Percentiles rank a stretch among this genome's conserved stretches.
Conservation (phyloP, 495 filamentous ascomycete species). For the Daldinia bambusicola region DNA sequence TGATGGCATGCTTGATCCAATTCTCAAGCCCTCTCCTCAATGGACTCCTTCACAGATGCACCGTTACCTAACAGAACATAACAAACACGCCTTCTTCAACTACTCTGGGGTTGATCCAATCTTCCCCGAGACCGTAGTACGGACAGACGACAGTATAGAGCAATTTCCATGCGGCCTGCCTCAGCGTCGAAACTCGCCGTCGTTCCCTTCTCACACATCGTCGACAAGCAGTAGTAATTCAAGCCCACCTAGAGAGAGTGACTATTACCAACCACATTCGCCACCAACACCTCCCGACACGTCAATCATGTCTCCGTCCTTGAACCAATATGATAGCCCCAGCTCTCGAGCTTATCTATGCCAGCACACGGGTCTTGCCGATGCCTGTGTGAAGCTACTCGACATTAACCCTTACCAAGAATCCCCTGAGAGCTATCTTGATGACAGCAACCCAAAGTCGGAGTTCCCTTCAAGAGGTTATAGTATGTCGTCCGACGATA, state of each 20-base stretch:
- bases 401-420: constrained; percentile 54
- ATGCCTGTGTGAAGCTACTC: constrained; percentile 51
- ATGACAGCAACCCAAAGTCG: constrained; percentile 36
- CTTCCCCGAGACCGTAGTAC: constrained; percentile 25
- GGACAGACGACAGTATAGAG: constrained; percentile 31
- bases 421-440: constrained; percentile 43
- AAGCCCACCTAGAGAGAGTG: constrained; percentile 53
- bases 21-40: constrained; percentile 26
- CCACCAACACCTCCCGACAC: constrained; percentile 51
- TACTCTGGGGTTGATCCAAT: constrained; percentile 32
- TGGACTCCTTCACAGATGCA: constrained; percentile 35
- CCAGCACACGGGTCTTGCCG: constrained; percentile 47
- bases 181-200: constrained; percentile 47
- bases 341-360: constrained; percentile 36
- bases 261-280: constrained; percentile 49
- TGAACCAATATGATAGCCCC: constrained; percentile 39
- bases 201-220: constrained; percentile 52
- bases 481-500: constrained; percentile 46
- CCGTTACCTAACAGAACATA: constrained; percentile 47
- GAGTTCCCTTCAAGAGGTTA: constrained; percentile 39
- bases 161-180: constrained; percentile 35
- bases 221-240: constrained; percentile 51
- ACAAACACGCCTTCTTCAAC: constrained; percentile 40
- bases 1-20: constrained; percentile 36
- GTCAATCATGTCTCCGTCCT: constrained; percentile 43